Evolutionary conservation across 73 alveolate genomes (phyloP).

Genomic region (Stentor coeruleus): DNA sequence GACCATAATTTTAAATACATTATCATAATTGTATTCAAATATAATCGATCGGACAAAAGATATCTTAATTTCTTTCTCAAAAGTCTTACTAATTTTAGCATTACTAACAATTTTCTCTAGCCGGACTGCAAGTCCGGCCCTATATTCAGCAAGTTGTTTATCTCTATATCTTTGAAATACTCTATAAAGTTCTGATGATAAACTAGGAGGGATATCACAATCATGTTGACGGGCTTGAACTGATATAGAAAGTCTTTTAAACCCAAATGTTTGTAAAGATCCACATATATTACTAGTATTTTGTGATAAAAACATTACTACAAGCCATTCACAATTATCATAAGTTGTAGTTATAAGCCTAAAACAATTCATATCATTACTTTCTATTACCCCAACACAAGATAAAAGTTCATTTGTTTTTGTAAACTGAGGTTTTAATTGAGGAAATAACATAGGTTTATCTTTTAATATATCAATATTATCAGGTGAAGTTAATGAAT

Average conservation of each 20-base stretch:
- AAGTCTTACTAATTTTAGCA: neutral
- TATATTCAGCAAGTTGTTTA: neutral
- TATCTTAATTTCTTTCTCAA: neutral
- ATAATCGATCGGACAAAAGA: neutral
- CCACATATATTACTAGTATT: neutral
- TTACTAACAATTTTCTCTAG: neutral
- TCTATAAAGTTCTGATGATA: neutral
- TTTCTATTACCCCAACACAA: neutral
- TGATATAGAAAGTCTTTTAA: neutral
- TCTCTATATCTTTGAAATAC: neutral
- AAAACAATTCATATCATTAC: neutral
- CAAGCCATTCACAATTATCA: constrained; percentile 10
- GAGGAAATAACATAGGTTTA: constrained; percentile 48
- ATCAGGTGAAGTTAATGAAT: constrained; percentile 35
- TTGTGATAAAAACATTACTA: neutral
- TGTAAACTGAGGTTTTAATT: constrained; percentile 33
- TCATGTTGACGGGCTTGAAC: constrained; percentile 11
- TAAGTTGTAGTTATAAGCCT: neutral
- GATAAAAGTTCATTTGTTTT: constrained; percentile 19
- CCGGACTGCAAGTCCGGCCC: neutral
- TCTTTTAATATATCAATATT: constrained; percentile 39
- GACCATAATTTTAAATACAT: neutral
- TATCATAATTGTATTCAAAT: neutral
- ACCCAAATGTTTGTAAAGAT: neutral
- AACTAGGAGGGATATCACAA: neutral